These are phyloP conservation scores for Saccharomycopsis lassenensis DNA, from an alignment of 805 yeast species.

Conservation along the genomic window DNA sequence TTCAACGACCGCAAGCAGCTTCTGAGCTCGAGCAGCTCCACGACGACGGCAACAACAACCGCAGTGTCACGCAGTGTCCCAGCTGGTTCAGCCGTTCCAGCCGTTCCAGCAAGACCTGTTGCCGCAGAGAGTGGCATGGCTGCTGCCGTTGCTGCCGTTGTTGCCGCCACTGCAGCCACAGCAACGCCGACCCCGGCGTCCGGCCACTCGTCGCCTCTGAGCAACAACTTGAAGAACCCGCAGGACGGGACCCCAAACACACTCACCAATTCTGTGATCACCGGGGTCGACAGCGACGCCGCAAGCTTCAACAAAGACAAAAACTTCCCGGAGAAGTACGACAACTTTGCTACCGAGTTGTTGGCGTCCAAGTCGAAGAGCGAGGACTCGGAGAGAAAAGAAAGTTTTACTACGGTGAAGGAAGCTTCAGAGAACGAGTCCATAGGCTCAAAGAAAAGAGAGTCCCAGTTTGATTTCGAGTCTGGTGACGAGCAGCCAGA, in stretches of 20 bases:
- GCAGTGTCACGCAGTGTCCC: too few species aligned
- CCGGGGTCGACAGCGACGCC: constrained; percentile 17
- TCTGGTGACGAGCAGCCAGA: constrained; percentile 9
- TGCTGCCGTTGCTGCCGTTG: constrained; percentile 2
- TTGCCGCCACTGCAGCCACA: constrained; percentile 6
- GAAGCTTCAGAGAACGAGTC: constrained; percentile 3
- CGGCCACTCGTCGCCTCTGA: not conserved
- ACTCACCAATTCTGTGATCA: constrained; percentile 13
- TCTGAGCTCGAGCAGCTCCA: too few species aligned
- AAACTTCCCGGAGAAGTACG: constrained; percentile 17
- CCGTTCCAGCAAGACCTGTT: not conserved
- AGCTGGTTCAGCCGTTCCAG: constrained; percentile 1
- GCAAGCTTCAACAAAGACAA: constrained; percentile 17
- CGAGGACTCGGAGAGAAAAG: constrained; percentile 11
- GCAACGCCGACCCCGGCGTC: not conserved
- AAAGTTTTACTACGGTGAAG: constrained; percentile 6
- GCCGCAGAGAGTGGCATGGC: not conserved
- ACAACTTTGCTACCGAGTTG: constrained; percentile 18
- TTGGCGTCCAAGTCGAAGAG: constrained; percentile 9
- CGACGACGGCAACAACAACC: too few species aligned
- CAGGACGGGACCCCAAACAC: constrained; percentile 18
- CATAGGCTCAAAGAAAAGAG: constrained; percentile 11
- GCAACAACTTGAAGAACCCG: not conserved
- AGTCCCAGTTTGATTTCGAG: constrained; percentile 16
- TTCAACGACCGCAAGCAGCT: too few species aligned